These are phyloP conservation scores for Nicotiana obtusifolia DNA, from an alignment of 257 asterid species.

Conservation along the genomic window DNA sequence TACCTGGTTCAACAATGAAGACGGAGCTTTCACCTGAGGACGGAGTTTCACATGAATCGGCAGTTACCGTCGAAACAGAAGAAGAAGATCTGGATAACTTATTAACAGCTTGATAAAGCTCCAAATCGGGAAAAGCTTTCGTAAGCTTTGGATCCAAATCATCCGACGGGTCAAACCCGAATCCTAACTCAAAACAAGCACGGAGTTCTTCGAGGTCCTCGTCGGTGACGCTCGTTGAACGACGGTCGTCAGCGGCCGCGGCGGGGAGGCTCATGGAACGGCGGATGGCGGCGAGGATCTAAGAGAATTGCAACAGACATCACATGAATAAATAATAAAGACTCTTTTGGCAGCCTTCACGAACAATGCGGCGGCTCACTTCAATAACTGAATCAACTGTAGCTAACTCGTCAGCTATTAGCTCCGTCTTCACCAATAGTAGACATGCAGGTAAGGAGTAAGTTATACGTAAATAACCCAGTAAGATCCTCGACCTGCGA, in stretches of 20 bases:
- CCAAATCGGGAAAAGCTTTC: conserved; percentile 59
- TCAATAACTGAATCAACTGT: no score
- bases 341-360: no score
- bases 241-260: conserved; percentile 33
- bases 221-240: conserved; percentile 32
- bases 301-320: no score
- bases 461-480: no score
- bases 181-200: conserved; percentile 69
- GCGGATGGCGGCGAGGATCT: conserved; percentile 32
- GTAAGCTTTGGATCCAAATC: conserved; percentile 57
- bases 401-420: no score
- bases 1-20: conserved; percentile 52
- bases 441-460: no score
- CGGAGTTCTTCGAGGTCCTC: conserved; percentile 70
- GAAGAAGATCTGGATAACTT: conserved; percentile 47
- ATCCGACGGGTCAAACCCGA: conserved; percentile 52
- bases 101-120: conserved; percentile 49
- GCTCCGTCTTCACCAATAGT: no score
- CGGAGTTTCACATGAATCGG: conserved; percentile 28
- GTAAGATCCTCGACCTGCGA: no score
- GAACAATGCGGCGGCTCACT: no score
- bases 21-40: conserved; percentile 18
- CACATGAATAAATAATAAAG: no score
- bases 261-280: conserved; percentile 29
- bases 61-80: conserved; percentile 22